These are phyloP conservation scores for Pseudogymnoascus sp. DNA, from an alignment of 2,329 filamentous ascomycete genomes.

Conservation along the genomic window DNA sequence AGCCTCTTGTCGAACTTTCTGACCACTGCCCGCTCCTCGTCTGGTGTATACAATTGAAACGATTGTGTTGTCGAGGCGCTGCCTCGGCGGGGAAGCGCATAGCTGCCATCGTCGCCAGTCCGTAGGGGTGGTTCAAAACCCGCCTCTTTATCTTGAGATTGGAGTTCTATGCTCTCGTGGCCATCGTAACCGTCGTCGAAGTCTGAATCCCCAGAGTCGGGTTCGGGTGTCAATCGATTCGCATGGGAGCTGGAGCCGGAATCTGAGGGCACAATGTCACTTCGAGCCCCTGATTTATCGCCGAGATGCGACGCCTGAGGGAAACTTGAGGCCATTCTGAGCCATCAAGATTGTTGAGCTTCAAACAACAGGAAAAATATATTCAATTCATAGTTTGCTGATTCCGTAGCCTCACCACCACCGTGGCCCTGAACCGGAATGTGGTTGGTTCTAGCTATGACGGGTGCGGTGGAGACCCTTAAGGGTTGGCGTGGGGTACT, in stretches of 20 bases:
- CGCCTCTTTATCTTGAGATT: neutral
- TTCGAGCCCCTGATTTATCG: neutral
- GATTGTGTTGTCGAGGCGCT: slow-evolving; percentile 32
- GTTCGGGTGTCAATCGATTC: slow-evolving; percentile 22
- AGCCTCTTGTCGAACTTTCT: slow-evolving; percentile 70
- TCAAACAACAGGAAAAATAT: neutral
- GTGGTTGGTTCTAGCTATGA: slow-evolving; percentile 5
- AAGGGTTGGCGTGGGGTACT: slow-evolving; percentile 4
- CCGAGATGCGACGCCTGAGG: neutral
- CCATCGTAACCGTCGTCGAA: slow-evolving; percentile 13
- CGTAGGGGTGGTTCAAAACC: neutral
- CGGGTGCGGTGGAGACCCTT: neutral
- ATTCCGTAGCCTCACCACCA: neutral
- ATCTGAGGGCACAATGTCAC: neutral
- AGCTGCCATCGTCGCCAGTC: neutral
- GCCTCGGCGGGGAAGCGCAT: slow-evolving; percentile 17
- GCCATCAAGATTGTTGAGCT: neutral
- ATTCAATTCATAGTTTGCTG: neutral
- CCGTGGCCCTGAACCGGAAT: neutral
- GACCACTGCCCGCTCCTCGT: slow-evolving; percentile 67
- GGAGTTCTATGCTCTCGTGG: slow-evolving; percentile 4
- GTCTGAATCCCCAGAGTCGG: slow-evolving; percentile 24
- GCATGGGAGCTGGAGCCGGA: slow-evolving; percentile 15
- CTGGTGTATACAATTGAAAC: slow-evolving; percentile 49
- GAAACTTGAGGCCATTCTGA: neutral